A percentile compares a stretch with the other conserved stretches of the same genome.
Evolutionary conservation across 2,329 filamentous ascomycete genomes (phyloP).

Genomic region (Colletotrichum sp.): DNA sequence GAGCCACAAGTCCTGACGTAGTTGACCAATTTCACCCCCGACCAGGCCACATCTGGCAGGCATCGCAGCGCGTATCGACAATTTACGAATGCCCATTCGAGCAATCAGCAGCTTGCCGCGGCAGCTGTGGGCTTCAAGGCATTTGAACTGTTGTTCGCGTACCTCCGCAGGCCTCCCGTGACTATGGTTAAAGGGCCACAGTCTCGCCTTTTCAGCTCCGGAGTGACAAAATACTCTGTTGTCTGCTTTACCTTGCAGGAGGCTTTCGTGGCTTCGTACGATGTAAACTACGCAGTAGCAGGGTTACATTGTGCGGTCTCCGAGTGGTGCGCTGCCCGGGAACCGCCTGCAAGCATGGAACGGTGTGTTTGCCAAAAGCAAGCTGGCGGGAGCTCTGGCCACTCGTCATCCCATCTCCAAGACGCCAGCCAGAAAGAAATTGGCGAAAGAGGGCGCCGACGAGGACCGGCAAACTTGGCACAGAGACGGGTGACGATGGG

Average conservation of each 20-base stretch:
- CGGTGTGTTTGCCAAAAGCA: slow-evolving; percentile 1
- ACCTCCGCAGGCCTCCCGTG: neutral
- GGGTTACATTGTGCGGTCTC: neutral
- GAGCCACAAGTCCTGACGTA: slow-evolving; percentile 17
- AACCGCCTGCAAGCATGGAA: neutral
- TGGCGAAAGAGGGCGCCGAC: neutral
- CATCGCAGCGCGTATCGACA: neutral
- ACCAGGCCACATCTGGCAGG: neutral
- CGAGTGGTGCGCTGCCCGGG: neutral
- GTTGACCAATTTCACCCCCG: neutral
- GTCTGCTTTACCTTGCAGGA: neutral
- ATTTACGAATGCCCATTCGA: neutral
- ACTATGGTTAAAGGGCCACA: neutral
- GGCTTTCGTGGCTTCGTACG: neutral
- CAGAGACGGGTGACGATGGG: neutral
- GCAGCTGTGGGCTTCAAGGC: neutral
- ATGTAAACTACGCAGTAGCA: neutral
- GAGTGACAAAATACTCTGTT: neutral
- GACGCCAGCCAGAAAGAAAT: neutral
- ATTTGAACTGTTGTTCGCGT: neutral
- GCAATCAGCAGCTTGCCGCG: neutral
- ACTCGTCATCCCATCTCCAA: neutral
- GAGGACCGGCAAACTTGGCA: neutral
- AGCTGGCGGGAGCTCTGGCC: slow-evolving; percentile 7
- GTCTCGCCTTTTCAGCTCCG: neutral